Evolutionary conservation across 2,329 filamentous ascomycete species (phyloP).

Genomic region (Penicillium sp.): DNA sequence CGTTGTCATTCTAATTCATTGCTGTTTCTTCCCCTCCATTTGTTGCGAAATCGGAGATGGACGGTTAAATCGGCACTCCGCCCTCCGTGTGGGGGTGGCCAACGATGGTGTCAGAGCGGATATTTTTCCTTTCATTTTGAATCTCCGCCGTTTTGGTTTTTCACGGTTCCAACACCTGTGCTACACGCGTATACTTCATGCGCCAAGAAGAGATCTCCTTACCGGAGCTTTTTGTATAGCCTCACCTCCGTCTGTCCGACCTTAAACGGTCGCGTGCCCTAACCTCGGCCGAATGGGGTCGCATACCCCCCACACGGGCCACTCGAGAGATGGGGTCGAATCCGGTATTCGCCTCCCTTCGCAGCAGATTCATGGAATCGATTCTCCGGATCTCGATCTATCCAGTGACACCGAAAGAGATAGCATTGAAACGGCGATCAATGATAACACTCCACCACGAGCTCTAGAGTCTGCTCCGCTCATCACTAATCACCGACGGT

Average conservation of each 20-base stretch:
- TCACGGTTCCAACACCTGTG: neutral
- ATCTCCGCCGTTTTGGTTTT: neutral
- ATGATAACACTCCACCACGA: slow-evolving; percentile 10
- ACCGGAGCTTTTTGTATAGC: neutral
- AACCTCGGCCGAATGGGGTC: slow-evolving; percentile 24
- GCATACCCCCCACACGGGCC: slow-evolving; percentile 15
- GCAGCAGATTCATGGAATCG: neutral
- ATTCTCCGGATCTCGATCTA: slow-evolving; percentile 6
- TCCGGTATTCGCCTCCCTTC: slow-evolving; percentile 3
- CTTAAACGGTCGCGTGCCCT: slow-evolving; percentile 13
- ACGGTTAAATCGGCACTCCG: slow-evolving; percentile 20
- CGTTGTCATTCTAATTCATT: no score
- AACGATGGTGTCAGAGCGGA: slow-evolving; percentile 18
- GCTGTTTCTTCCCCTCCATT: no score
- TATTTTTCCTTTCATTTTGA: slow-evolving; percentile 3
- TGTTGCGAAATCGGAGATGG: neutral
- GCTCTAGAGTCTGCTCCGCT: slow-evolving; percentile 18
- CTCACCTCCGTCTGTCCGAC: neutral
- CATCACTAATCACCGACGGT: slow-evolving; percentile 14
- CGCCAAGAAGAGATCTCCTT: neutral
- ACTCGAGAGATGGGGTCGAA: slow-evolving; percentile 9
- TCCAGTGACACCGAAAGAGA: slow-evolving; percentile 20
- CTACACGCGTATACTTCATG: neutral
- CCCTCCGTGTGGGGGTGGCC: slow-evolving; percentile 6
- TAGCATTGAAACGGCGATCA: slow-evolving; percentile 25